Percentiles rank a stretch among this genome's conserved stretches.
phyloP scores from a whole-genome alignment of 176 grass and related monocot species.

The Phoenix roebelenii region DNA sequence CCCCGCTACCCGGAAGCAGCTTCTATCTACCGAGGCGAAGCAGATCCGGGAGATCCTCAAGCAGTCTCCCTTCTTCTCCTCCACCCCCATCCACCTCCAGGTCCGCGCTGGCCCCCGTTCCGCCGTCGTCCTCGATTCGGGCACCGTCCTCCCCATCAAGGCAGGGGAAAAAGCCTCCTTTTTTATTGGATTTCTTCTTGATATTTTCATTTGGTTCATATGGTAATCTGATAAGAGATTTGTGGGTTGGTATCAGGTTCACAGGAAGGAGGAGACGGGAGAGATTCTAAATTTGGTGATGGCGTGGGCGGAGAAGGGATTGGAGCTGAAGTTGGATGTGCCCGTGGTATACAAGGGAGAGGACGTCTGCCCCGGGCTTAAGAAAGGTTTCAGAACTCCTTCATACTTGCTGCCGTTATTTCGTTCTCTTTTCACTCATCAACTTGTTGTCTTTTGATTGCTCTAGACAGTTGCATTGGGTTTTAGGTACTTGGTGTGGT shows the following conservation, averaged over 20 bases:
- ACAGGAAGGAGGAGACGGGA: slow-evolving; percentile 53
- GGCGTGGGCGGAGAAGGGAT: slow-evolving; percentile 66
- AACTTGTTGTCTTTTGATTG: too few relatives aligned
- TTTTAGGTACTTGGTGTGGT: too few relatives aligned
- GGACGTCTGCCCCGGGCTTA: slow-evolving; percentile 65
- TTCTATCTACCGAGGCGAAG: slow-evolving; percentile 61
- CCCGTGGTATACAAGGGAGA: slow-evolving; percentile 72
- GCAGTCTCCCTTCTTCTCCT: slow-evolving; percentile 77
- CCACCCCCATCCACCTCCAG: slow-evolving; percentile 72
- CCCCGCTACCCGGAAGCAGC: slow-evolving; percentile 5
- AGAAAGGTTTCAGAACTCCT: slow-evolving; percentile 49
- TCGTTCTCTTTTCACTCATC: too few relatives aligned
- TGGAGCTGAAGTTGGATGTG: slow-evolving; percentile 56
- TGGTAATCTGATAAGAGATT: neutral
- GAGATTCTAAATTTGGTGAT: slow-evolving; percentile 78
- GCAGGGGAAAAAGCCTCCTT: slow-evolving; percentile 2
- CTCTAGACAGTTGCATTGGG: too few relatives aligned
- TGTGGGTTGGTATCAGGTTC: slow-evolving; percentile 40
- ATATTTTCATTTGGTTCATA: neutral
- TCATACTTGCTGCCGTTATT: too few relatives aligned
- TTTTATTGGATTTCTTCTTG: neutral
- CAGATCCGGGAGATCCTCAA: slow-evolving; percentile 75
- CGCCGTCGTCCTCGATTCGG: slow-evolving; percentile 45
- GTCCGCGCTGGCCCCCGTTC: slow-evolving; percentile 68
- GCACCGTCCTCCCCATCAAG: slow-evolving; percentile 77